Conservation (phyloP, 2,329 filamentous ascomycete species). For the Fusarium nematophilum region DNA sequence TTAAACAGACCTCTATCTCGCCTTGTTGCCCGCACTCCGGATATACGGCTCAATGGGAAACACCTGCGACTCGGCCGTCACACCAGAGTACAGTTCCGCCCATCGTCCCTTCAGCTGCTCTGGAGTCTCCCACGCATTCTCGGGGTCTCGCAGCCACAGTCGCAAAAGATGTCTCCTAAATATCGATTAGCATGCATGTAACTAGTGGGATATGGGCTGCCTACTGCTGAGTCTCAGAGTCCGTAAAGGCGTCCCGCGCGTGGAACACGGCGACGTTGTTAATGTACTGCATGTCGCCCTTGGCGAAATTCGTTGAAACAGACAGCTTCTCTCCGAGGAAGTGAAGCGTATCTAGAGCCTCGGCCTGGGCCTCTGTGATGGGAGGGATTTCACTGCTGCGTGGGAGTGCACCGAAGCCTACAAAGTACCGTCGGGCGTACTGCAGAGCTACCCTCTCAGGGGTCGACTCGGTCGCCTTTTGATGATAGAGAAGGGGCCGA, state of each 20-base stretch:
- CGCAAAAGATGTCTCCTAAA: slow-evolving; percentile 57
- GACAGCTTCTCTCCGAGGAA: slow-evolving; percentile 58
- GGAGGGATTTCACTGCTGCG: slow-evolving; percentile 65
- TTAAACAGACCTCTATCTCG: not conserved
- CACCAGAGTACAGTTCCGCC: slow-evolving; percentile 23
- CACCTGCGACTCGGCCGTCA: slow-evolving; percentile 16
- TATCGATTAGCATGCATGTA: not conserved
- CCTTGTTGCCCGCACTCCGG: slow-evolving; percentile 26
- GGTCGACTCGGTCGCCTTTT: not conserved
- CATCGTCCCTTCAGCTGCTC: slow-evolving; percentile 8
- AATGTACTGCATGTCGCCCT: slow-evolving; percentile 64
- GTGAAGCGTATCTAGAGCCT: slow-evolving; percentile 63
- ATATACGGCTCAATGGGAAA: slow-evolving; percentile 31
- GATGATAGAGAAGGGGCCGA: slow-evolving; percentile 23
- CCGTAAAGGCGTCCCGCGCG: slow-evolving; percentile 58
- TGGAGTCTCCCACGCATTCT: slow-evolving; percentile 56
- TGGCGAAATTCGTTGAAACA: slow-evolving; percentile 57
- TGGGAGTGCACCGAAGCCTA: slow-evolving; percentile 47
- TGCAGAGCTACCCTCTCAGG: slow-evolving; percentile 20
- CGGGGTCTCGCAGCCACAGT: slow-evolving; percentile 60
- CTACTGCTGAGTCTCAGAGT: slow-evolving; percentile 28
- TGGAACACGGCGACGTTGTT: slow-evolving; percentile 67
- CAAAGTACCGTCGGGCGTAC: slow-evolving; percentile 34
- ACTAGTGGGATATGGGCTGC: not conserved
- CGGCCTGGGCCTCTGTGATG: slow-evolving; percentile 62